phyloP scores from a whole-genome alignment of 2,329 filamentous ascomycete species.

The Rutstroemia sp. region DNA sequence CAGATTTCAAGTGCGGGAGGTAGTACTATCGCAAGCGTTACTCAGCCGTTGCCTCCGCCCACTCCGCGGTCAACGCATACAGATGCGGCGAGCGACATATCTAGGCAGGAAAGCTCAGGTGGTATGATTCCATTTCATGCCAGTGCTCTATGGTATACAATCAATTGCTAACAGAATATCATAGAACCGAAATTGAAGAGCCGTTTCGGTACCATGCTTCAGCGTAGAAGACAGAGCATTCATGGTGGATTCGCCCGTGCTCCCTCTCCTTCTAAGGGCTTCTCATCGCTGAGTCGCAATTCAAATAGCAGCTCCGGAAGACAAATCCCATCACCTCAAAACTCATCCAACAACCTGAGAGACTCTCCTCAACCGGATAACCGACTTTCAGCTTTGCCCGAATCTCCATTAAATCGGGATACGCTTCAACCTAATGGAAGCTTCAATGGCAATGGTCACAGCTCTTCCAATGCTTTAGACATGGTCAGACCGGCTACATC shows the following conservation, averaged over 20 bases:
- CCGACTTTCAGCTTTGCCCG: constrained; percentile 49
- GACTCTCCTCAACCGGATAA: constrained; percentile 38
- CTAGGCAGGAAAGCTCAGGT: constrained; percentile 9
- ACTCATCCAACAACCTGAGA: constrained; percentile 52
- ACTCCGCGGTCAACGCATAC: constrained; percentile 21
- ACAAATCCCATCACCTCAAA: constrained; percentile 42
- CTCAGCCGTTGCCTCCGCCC: constrained; percentile 22
- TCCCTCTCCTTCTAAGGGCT: constrained; percentile 49
- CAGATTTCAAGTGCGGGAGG: constrained; percentile 24
- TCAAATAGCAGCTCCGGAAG: constrained; percentile 56
- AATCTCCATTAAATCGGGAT: constrained; percentile 39
- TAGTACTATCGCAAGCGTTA: constrained; percentile 5
- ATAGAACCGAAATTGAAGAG: constrained; percentile 51
- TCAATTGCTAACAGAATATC: neutral
- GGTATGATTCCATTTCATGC: neutral
- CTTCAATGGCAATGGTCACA: constrained; percentile 17
- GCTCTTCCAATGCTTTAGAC: constrained; percentile 21
- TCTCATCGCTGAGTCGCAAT: constrained; percentile 48
- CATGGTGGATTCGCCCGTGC: constrained; percentile 48
- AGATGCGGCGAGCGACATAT: constrained; percentile 25
- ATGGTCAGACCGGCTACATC: constrained; percentile 3
- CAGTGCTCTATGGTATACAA: neutral
- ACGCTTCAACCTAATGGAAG: constrained; percentile 22
- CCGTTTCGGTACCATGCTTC: constrained; percentile 63
- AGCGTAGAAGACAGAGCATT: constrained; percentile 58